Percentiles rank a stretch among this genome's conserved stretches.
phyloP scores from a whole-genome alignment of 768 basidiomycete genomes.

The Suillus discolor region DNA sequence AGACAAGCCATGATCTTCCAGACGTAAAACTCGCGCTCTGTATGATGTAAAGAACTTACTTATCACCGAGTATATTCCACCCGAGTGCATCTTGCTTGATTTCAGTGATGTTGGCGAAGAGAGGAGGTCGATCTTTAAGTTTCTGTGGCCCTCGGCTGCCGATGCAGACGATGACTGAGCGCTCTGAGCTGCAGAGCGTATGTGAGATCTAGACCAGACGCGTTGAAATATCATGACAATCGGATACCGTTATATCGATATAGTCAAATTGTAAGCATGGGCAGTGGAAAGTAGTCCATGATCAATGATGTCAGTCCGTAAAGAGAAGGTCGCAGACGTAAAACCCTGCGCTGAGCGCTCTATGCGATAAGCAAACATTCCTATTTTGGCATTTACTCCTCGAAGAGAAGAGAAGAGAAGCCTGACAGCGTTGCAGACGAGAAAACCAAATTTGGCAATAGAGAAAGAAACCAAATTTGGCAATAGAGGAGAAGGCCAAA shows the following conservation, averaged over 20 bases:
- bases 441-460: not conserved
- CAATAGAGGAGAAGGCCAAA: not conserved
- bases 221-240: not conserved
- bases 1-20: not conserved
- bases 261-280: not conserved
- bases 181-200: not conserved
- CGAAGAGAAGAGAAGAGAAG: not conserved
- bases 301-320: not conserved
- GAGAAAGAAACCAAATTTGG: not conserved
- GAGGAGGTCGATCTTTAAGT: not conserved
- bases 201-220: not conserved
- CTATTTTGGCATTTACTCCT: not conserved
- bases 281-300: not conserved
- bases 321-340: not conserved
- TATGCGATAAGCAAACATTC: not conserved
- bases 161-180: not conserved
- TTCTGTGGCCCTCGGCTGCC: not conserved
- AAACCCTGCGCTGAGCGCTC: not conserved
- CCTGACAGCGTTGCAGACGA: not conserved
- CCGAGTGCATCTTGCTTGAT: constrained; percentile 13
- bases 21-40: not conserved
- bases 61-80: constrained; percentile 15
- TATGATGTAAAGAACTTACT: constrained; percentile 5
- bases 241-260: not conserved
- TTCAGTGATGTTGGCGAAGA: not conserved